phyloP scores from a whole-genome alignment of 208 protist species.

The Novymonas esmeraldas region DNA sequence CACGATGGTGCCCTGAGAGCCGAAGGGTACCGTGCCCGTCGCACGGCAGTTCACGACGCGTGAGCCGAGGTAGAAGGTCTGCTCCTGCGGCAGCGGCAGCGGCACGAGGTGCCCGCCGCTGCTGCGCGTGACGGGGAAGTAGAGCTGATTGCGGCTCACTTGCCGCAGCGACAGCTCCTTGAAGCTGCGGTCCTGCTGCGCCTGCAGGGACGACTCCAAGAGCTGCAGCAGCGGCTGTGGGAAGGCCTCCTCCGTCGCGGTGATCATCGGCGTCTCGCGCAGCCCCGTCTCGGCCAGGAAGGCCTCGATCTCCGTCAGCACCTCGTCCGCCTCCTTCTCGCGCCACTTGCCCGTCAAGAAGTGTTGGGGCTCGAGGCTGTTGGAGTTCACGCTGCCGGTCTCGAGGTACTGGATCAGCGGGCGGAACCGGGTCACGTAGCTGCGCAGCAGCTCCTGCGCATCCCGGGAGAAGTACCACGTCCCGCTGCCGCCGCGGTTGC shows the following conservation, averaged over 20 bases:
- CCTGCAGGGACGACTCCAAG: conserved; percentile 67
- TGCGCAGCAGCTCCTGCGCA: conserved; percentile 60
- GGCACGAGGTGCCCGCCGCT: conserved; percentile 66
- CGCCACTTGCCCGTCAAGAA: conserved; percentile 79
- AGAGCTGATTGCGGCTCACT: conserved; percentile 66
- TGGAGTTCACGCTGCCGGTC: conserved; percentile 43
- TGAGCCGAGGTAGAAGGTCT: conserved; percentile 70
- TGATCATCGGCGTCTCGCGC: conserved; percentile 69
- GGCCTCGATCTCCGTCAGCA: conserved; percentile 74
- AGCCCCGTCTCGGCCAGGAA: conserved; percentile 64
- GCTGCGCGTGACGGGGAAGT: conserved; percentile 79
- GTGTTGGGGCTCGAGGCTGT: conserved; percentile 67
- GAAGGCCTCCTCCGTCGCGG: conserved; percentile 77
- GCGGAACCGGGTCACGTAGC: conserved; percentile 67
- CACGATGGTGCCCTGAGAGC: conserved; percentile 77
- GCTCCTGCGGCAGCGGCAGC: conserved; percentile 73
- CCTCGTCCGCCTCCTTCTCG: conserved; percentile 56
- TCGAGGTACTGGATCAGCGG: conserved; percentile 78
- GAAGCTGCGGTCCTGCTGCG: conserved; percentile 28
- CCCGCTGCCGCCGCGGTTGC: conserved; percentile 48
- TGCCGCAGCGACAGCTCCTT: conserved; percentile 50
- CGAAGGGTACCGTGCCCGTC: conserved; percentile 80
- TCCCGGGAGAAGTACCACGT: conserved; percentile 85
- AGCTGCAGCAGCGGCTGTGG: conserved; percentile 51
- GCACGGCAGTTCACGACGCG: conserved; percentile 89